These are phyloP conservation scores for Cladophialophora yegresii DNA, from an alignment of 2,329 filamentous ascomycete species.

Conservation along the genomic window DNA sequence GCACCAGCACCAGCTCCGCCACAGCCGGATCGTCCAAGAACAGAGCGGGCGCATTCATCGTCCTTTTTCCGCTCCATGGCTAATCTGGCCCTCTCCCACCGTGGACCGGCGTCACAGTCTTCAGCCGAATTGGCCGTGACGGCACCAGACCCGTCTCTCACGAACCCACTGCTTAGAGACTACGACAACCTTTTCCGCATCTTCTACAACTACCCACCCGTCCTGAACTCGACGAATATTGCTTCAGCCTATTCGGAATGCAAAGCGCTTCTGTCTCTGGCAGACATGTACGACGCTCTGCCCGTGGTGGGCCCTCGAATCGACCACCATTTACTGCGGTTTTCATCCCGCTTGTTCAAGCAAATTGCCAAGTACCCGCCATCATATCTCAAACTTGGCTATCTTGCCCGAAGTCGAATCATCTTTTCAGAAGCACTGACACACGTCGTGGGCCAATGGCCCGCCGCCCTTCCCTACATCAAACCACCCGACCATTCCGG, in stretches of 20 bases:
- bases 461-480: constrained; percentile 73
- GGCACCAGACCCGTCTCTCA: constrained; percentile 60
- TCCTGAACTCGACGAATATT: constrained; percentile 82
- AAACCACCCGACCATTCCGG: constrained; percentile 53
- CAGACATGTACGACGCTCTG: constrained; percentile 93
- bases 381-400: constrained; percentile 86
- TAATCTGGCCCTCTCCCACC: constrained; percentile 62
- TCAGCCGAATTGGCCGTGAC: constrained; percentile 54
- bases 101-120: constrained; percentile 52
- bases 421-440: constrained; percentile 87
- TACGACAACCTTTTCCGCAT: constrained; percentile 95
- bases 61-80: constrained; percentile 86
- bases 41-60: constrained; percentile 57
- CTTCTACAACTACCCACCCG: constrained; percentile 89
- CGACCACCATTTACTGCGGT: constrained; percentile 90
- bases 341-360: constrained; percentile 87
- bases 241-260: constrained; percentile 91
- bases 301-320: constrained; percentile 84
- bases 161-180: constrained; percentile 77
- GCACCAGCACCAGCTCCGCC: constrained; percentile 45
- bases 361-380: constrained; percentile 96
- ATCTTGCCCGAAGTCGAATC: constrained; percentile 77
- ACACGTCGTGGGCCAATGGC: constrained; percentile 95
- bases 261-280: constrained; percentile 82
- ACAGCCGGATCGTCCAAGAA: constrained; percentile 60